Evolutionary conservation across 257 asterid genomes (phyloP).

Genomic region (Fraxinus americana): DNA sequence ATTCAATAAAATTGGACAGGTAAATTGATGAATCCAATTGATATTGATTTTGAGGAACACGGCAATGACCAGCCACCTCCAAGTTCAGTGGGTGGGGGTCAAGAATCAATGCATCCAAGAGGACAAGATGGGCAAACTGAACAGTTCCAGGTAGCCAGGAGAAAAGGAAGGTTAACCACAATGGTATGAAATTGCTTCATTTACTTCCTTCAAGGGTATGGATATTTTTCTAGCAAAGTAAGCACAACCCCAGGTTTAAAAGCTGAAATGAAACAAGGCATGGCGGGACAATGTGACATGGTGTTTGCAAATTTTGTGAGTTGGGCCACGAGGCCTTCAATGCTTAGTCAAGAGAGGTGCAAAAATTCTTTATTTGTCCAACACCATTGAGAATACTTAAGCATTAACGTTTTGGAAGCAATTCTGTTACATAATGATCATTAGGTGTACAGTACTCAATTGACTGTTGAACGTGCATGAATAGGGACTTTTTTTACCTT

Average conservation of each 20-base stretch:
- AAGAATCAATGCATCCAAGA: conserved; percentile 28
- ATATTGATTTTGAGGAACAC: conserved; percentile 50
- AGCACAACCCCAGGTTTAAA: background rate
- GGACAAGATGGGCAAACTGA: background rate
- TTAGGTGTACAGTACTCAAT: conserved; percentile 1
- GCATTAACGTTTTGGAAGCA: background rate
- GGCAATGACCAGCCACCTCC: conserved; percentile 35
- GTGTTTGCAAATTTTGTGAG: background rate
- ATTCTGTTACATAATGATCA: background rate
- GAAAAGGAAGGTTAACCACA: conserved; percentile 28
- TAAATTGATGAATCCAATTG: conserved; percentile 53
- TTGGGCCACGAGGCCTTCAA: background rate
- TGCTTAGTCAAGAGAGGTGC: background rate
- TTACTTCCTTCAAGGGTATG: conserved; percentile 6
- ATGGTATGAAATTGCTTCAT: conserved; percentile 42
- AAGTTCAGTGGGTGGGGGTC: conserved; percentile 38
- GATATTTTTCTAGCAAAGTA: conserved; percentile 1
- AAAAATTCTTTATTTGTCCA: background rate
- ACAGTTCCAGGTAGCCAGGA: conserved; percentile 11
- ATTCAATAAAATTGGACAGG: conserved; percentile 33
- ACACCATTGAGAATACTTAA: background rate
- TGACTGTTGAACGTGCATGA: background rate
- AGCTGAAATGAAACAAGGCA: conserved; percentile 18
- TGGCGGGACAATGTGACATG: background rate
- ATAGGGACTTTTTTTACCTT: background rate